These are phyloP conservation scores for Spergularia marina DNA, from an alignment of 148 eudicot genomes.

Conservation along the genomic window DNA sequence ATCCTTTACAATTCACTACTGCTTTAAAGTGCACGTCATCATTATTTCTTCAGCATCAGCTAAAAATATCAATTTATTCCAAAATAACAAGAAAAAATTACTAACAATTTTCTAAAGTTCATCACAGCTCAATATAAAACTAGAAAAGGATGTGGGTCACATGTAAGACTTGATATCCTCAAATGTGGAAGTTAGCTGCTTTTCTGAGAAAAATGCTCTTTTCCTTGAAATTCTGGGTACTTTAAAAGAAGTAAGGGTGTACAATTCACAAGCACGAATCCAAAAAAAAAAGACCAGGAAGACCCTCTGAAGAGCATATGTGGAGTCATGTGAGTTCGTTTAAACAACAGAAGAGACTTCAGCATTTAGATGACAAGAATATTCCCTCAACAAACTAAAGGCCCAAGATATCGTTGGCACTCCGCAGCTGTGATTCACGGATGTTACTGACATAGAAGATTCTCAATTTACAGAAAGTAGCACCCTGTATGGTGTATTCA, in stretches of 20 bases:
- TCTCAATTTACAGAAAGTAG: not conserved
- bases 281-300: not conserved
- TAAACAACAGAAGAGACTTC: not conserved
- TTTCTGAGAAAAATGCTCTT: not conserved
- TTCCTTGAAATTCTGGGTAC: not conserved
- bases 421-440: not conserved
- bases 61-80: not conserved
- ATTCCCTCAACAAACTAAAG: not conserved
- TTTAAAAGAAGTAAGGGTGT: not conserved
- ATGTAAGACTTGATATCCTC: not conserved
- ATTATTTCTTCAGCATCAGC: constrained; percentile 5
- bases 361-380: not conserved
- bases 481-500: not conserved
- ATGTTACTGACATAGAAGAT: not conserved
- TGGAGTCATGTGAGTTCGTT: not conserved
- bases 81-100: not conserved
- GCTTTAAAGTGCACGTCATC: not conserved
- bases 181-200: not conserved
- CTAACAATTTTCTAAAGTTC: not conserved
- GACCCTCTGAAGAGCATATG: not conserved
- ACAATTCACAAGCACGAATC: not conserved
- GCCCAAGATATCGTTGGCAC: not conserved
- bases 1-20: constrained; percentile 11
- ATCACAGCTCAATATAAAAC: not conserved
- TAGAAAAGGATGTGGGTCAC: not conserved